Base-by-base conservation (phyloP, 2,329 filamentous ascomycete genomes). In the Fusarium succisae region DNA sequence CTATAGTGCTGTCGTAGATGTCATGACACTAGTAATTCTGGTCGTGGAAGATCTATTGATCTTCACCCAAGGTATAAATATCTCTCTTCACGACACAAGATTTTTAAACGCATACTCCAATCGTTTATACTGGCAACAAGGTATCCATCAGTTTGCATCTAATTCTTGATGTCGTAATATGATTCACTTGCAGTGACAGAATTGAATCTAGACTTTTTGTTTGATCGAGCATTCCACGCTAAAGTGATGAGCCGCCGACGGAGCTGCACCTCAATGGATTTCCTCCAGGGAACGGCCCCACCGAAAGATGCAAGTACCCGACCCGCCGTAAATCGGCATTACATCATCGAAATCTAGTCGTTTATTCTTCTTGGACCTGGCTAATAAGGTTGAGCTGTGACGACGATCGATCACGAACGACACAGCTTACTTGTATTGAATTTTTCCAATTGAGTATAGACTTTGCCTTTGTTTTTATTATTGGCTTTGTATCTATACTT, bases 321-420 rank as follows among this genome's bases (percentile, higher is more conserved):
- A 58, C 55, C 54, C 59, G 62, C 59, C 22, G 55, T 37, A 55
- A 60, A 56, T 47, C 66, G 72, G 63, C 66, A 79, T 79, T 79
- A 78, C 77, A 77, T 79, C 77, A 79, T 74, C 47, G 72, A 74
- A 60, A 45, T 56, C 53, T 22, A 41, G 24, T 51, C 18, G 47
- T 17, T 32, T 45, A 48, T 71, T 38, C 61, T 51, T 51, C 30
- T 14, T 35, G 48, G 48, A 24, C 50, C 47, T 59, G 35, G 28
- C 54, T 61, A 47, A 26, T 47, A 47, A 47, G 44, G 44, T 47
- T 35, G 51, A 51, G 24, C 44, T 57, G 58, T 39, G 28, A 70
- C 51, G 67, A 61, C 57, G 59, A 73, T 73, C 70, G 56, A 73
- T 73, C 70, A 73, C 55, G 37, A 61, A 45, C 54, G 45, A 66